Evolutionary conservation across 352 stramenopile species (phyloP).

Genomic region (Salisapilia sapeloensis): DNA sequence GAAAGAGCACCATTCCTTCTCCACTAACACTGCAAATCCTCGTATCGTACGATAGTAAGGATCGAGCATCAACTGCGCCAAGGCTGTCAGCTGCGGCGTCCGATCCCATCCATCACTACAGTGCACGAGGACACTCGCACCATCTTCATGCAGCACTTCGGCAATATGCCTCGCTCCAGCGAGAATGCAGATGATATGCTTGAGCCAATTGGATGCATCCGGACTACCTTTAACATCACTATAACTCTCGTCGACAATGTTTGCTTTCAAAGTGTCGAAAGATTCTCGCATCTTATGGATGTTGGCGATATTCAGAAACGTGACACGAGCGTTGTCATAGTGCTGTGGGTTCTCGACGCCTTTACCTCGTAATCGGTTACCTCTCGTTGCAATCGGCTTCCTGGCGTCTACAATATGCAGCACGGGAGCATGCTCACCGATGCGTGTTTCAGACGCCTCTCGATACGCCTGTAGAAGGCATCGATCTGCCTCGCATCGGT

Average conservation of each 20-base stretch:
- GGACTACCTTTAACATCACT: slow-evolving; percentile 81
- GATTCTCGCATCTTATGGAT: slow-evolving; percentile 95
- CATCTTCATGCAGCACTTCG: slow-evolving; percentile 86
- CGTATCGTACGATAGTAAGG: slow-evolving; percentile 94
- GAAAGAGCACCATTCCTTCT: slow-evolving; percentile 99
- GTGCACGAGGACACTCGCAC: slow-evolving; percentile 92
- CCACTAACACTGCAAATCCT: slow-evolving; percentile 92
- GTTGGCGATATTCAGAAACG: slow-evolving; percentile 98
- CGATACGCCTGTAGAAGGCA: no score
- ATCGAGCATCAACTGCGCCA: slow-evolving; percentile 95
- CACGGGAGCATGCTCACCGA: no score
- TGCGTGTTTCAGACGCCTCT: no score
- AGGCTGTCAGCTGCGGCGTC: slow-evolving; percentile 91
- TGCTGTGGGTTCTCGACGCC: slow-evolving; percentile 92
- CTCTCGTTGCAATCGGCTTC: slow-evolving; percentile 66
- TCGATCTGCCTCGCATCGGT: no score
- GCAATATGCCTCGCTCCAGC: slow-evolving; percentile 86
- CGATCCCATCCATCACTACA: slow-evolving; percentile 99
- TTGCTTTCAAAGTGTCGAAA: slow-evolving; percentile 71
- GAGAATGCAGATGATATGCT: slow-evolving; percentile 88
- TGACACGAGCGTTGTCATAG: slow-evolving; percentile 87
- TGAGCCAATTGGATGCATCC: slow-evolving; percentile 92
- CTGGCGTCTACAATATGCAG: slow-evolving; percentile 81
- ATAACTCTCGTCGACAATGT: slow-evolving; percentile 73
- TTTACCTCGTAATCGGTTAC: slow-evolving; percentile 86